Percentiles rank a stretch among this genome's conserved stretches.
Evolutionary conservation across 345 rosid genomes (phyloP).

Genomic region (Salix brachista): DNA sequence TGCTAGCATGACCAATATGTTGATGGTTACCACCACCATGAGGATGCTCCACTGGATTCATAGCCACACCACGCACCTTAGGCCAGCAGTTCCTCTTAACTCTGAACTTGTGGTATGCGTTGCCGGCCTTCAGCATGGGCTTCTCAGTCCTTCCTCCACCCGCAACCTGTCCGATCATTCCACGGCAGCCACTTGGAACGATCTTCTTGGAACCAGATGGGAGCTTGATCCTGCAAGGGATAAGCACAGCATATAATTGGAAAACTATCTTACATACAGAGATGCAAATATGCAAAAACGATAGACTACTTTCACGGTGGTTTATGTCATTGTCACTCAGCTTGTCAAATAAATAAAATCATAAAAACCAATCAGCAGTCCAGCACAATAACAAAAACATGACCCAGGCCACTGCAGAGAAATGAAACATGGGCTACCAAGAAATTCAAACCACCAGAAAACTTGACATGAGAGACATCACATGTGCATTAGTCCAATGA

Average conservation of each 20-base stretch:
- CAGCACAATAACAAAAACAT: background rate
- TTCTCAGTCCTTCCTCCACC: slow-evolving; percentile 84
- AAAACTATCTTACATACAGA: background rate
- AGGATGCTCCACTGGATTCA: slow-evolving; percentile 88
- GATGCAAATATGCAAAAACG: no score
- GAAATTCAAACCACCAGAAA: background rate
- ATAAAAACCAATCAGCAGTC: background rate
- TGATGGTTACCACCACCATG: slow-evolving; percentile 89
- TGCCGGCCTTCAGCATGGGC: slow-evolving; percentile 68
- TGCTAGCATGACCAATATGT: slow-evolving; percentile 75
- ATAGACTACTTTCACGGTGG: no score
- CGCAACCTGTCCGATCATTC: slow-evolving; percentile 72
- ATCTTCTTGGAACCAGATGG: slow-evolving; percentile 74
- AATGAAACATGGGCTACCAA: background rate
- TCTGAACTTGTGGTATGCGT: slow-evolving; percentile 66
- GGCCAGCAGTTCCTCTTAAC: slow-evolving; percentile 87
- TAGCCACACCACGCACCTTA: slow-evolving; percentile 83
- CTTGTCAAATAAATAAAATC: no score
- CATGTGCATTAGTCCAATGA: background rate
- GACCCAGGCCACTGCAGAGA: background rate
- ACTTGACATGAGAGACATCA: background rate
- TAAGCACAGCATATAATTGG: background rate
- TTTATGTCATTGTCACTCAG: no score
- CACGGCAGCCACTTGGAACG: slow-evolving; percentile 66
- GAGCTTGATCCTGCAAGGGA: slow-evolving; percentile 48